Evolutionary conservation across 2,329 filamentous ascomycete genomes (phyloP).

Genomic region (Colletotrichum nymphaeae): DNA sequence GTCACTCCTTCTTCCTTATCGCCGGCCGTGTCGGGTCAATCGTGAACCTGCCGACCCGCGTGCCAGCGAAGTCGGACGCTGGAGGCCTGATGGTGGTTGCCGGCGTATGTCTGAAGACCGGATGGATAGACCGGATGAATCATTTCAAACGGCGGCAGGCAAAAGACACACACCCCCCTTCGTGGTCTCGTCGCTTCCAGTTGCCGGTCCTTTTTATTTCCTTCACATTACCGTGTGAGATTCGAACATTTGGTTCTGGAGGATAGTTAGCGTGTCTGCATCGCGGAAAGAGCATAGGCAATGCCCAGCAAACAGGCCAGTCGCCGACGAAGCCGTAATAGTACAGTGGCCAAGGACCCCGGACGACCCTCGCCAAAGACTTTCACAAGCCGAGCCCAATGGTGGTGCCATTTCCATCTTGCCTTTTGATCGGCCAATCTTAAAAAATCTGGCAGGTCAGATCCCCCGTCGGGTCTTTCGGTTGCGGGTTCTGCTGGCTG

Average conservation of each 20-base stretch:
- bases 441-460: constrained; percentile 7
- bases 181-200: constrained; percentile 13
- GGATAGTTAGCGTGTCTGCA: not conserved
- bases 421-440: constrained; percentile 26
- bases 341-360: not conserved
- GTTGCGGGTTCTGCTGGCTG: not conserved
- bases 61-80: constrained; percentile 25
- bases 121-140: constrained; percentile 1
- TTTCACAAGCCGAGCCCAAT: constrained; percentile 7
- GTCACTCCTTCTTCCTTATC: not conserved
- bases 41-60: not conserved
- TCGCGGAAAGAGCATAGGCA: not conserved
- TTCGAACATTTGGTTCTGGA: not conserved
- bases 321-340: not conserved
- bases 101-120: not conserved
- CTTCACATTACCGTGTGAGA: not conserved
- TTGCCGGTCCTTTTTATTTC: not conserved
- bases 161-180: not conserved
- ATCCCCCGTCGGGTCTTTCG: not conserved
- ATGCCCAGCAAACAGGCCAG: not conserved
- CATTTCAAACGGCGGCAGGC: not conserved
- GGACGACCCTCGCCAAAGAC: not conserved
- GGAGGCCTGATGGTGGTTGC: not conserved
- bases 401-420: constrained; percentile 16
- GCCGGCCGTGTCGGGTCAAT: constrained; percentile 7